These are phyloP conservation scores for Nitzschia inconspicua DNA, from an alignment of 108 stramenopile genomes.

Conservation along the genomic window DNA sequence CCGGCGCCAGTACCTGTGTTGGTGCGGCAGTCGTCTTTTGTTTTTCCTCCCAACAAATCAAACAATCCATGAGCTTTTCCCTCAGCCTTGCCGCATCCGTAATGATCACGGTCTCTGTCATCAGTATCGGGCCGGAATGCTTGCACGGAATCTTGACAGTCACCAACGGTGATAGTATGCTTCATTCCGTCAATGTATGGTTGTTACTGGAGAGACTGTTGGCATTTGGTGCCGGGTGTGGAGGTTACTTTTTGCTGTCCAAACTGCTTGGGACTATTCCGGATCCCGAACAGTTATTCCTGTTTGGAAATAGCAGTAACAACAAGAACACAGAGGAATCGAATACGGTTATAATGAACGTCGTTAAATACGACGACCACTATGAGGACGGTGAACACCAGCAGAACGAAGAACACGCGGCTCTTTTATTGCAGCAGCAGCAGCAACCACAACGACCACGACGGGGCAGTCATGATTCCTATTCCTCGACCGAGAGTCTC, in stretches of 20 bases:
- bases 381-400: conserved; percentile 5
- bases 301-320: not conserved
- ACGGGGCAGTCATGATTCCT: conserved; percentile 2
- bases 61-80: conserved; percentile 53
- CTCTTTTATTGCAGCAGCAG: no score
- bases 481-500: not conserved
- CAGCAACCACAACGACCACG: no score
- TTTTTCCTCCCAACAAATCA: conserved; percentile 10
- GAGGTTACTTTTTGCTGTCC: conserved; percentile 25
- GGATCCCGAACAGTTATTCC: conserved; percentile 59
- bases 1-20: conserved; percentile 68
- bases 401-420: not conserved
- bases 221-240: conserved; percentile 20
- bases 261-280: conserved; percentile 50
- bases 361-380: conserved; percentile 1
- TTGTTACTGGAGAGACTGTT: conserved; percentile 24
- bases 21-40: conserved; percentile 74
- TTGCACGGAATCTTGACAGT: conserved; percentile 19
- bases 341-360: conserved; percentile 7
- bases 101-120: conserved; percentile 56
- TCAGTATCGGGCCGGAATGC: conserved; percentile 51
- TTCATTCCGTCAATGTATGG: conserved; percentile 21
- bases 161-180: not conserved
- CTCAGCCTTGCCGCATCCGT: conserved; percentile 54
- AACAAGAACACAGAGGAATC: conserved; percentile 3